Percentiles rank a stretch among this genome's conserved stretches.
Evolutionary conservation across 1,139 yeast species (phyloP).

Genomic region (Sporopachydermia cereana): DNA sequence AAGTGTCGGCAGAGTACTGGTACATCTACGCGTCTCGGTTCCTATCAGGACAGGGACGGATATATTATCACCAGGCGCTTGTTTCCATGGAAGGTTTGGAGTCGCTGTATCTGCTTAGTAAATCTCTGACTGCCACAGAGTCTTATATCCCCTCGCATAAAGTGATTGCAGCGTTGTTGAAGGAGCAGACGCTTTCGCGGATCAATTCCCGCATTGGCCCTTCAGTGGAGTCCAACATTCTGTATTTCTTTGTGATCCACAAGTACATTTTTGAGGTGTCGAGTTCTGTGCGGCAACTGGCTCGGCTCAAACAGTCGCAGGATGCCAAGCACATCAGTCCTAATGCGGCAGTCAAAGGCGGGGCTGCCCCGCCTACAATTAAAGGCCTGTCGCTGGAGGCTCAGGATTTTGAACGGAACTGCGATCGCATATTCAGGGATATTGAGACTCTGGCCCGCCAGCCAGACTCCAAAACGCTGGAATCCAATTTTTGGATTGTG

Average conservation of each 20-base stretch:
- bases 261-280: conserved; percentile 3
- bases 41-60: conserved; percentile 22
- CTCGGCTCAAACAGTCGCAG: background rate
- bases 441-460: background rate
- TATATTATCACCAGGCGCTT: conserved; percentile 22
- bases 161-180: conserved; percentile 1
- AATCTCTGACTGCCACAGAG: conserved; percentile 17
- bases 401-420: conserved; percentile 3
- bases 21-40: conserved; percentile 19
- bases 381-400: background rate
- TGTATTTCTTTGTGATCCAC: background rate
- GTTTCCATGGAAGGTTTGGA: conserved; percentile 18
- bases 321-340: background rate
- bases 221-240: conserved; percentile 1
- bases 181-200: background rate
- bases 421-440: background rate
- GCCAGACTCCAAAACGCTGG: background rate
- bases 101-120: conserved; percentile 22
- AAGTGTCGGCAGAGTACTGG: conserved; percentile 21
- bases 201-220: background rate
- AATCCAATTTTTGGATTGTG: conserved; percentile 3
- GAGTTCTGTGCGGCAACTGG: background rate
- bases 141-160: conserved; percentile 17
- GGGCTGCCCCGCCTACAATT: background rate
- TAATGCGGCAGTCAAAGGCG: background rate